Evolutionary conservation across 192 early-diverging fungal genomes (phyloP), one percentile per base, ranked within the genome.

Genomic region (Radiomyces spectabilis): DNA sequence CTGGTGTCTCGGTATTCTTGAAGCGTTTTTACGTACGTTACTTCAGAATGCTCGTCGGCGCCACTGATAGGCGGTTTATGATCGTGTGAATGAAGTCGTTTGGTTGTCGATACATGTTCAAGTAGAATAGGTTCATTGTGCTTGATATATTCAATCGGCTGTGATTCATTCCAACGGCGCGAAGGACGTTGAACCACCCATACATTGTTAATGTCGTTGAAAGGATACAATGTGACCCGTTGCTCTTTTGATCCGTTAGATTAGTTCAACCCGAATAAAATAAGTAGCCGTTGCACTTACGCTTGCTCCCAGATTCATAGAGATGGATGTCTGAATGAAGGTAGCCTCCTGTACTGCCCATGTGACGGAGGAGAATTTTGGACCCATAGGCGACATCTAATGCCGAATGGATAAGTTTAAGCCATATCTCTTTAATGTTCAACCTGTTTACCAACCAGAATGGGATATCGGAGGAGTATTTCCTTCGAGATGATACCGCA

Each of bases 121-220:
- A 98, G 61, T 6, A 90, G 79, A 60, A 98, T 73, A 53, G 78
- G 68, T 31, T 89, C 85, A 24, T 86, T 86, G 68, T 93, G 55
- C 57, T 74, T 58, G 27, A 92, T 69, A 56, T 61, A 72, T 52
- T 89, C 78, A 1, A 74, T 57, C 1, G 71, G 32, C 22, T 57
- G 46, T 15, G 55, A 51, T 2, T 55, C 32, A 3, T 54, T 65
- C 15, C 59, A 61, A 10, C 44, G 25, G 18, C 48, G 27, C 16
- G 38, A 12, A 9, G 22, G 4, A 21, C 55, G 52, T 3, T 58
- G 52, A 48, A 79, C 74, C 6, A 80, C 66, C 84, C 85, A 98
- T 24, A 78, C 61, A 72, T 95, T 95, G 75, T 98, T 98, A n/a
- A 69, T 61, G 66, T 98, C 96, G 34, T 90, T 77, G 9, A 72